Conservation (phyloP, 768 basidiomycete species). For the Pleurotus sapidus region DNA sequence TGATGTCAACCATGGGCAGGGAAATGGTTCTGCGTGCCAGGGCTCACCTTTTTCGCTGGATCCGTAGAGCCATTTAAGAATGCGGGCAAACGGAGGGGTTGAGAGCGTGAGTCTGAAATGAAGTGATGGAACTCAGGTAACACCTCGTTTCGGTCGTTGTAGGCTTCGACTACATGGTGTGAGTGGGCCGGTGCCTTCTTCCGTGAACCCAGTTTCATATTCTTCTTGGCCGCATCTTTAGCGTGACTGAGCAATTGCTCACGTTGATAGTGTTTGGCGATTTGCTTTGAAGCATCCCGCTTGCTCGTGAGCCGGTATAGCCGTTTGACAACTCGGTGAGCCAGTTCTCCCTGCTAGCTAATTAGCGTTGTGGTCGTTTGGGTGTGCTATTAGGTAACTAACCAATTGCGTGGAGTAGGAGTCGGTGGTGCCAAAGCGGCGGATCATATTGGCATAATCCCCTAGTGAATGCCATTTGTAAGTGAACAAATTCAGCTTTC, state of each 20-base stretch:
- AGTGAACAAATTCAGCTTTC: not conserved
- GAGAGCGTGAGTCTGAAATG: conserved; percentile 12
- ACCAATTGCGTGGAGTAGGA: too few relatives aligned
- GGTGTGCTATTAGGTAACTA: not conserved
- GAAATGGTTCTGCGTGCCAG: not conserved
- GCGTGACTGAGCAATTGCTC: conserved; percentile 8
- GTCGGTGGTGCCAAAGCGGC: too few relatives aligned
- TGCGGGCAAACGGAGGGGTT: conserved; percentile 4
- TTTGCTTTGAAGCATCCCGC: conserved; percentile 18
- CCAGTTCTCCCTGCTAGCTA: conserved; percentile 29
- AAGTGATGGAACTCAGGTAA: conserved; percentile 13
- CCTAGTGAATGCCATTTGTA: too few relatives aligned
- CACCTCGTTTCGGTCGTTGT: too few relatives aligned
- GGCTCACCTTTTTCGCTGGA: conserved; percentile 15
- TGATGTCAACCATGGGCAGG: not conserved
- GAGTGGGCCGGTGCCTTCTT: not conserved
- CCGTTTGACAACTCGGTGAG: conserved; percentile 31
- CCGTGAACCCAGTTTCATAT: too few relatives aligned
- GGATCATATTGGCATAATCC: too few relatives aligned
- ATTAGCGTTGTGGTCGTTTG: too few relatives aligned
- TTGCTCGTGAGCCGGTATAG: conserved; percentile 33
- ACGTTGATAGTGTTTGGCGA: conserved; percentile 17
- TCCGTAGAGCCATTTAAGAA: conserved; percentile 13
- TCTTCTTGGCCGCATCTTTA: not conserved
- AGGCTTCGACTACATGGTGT: too few relatives aligned